Percentiles rank a stretch among this genome's conserved stretches.
Conservation (phyloP, 1,284 basidiomycete genomes). For the Naganishia liquefaciens region DNA sequence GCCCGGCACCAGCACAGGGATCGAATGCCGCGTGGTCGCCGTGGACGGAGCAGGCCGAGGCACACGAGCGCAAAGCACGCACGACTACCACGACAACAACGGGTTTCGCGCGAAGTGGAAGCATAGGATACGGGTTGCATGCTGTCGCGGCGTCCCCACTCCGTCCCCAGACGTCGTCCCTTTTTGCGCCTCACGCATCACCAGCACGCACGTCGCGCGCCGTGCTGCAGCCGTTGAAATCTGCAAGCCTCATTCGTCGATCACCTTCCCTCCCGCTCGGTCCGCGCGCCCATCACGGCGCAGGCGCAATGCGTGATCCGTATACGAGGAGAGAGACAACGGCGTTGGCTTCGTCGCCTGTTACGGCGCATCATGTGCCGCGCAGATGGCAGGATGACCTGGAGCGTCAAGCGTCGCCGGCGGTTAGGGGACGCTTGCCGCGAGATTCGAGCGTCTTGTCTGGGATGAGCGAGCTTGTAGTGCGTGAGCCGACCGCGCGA, state of each 20-base stretch:
- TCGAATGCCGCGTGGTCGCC: not conserved
- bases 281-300: not conserved
- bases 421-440: not conserved
- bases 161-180: not conserved
- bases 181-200: not conserved
- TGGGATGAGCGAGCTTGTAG: constrained; percentile 19
- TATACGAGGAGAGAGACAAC: constrained; percentile 12
- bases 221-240: constrained; percentile 12
- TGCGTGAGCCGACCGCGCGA: not conserved
- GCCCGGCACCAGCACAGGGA: not conserved
- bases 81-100: not conserved
- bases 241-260: not conserved
- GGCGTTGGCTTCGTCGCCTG: constrained; percentile 11
- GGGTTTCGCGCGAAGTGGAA: constrained; percentile 13
- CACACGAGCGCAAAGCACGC: constrained; percentile 9
- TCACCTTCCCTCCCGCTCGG: constrained; percentile 21
- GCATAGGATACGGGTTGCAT: constrained; percentile 17
- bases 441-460: constrained; percentile 28
- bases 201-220: not conserved
- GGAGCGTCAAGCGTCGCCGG: constrained; percentile 1
- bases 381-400: not conserved
- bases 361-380: not conserved
- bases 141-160: constrained; percentile 10
- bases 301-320: constrained; percentile 9
- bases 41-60: too few relatives aligned